Base-by-base conservation (phyloP, 2,329 filamentous ascomycete species). In the Neoarthrinium moseri region DNA sequence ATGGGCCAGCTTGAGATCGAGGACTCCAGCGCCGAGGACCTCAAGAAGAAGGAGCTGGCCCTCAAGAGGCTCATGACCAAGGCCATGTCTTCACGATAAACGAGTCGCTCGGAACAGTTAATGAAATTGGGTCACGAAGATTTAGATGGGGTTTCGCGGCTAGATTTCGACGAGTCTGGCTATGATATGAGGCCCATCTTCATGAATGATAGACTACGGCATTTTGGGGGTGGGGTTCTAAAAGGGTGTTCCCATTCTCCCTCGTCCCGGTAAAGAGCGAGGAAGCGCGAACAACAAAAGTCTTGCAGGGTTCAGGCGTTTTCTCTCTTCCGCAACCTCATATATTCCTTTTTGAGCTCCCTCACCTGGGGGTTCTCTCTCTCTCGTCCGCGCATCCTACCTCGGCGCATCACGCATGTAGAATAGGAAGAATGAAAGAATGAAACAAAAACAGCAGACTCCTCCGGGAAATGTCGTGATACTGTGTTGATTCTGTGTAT, bases 31-130 rank as follows among this genome's bases (percentile, higher is more conserved):
- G 88, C 91, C 51, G 95, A 99, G 62, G 94, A 99, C 69, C 80
- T 99, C 61, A 97, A 95, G 89, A 97, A 97, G 90, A 95, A 96
- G 86, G 94, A 99, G 82, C 80, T 99, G 58, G 91, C 91, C 51
- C 83, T 99, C 56, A 99, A 97, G 90, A 83, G 94, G 66, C 83
- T 95, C 60, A 91, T 99, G 63, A 99, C 94, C 75, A 99, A 97
- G 87, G 91, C 89, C 63, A 95, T 95, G 89, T 85, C 89, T 56
- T 91, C 89, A 66, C 86, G 89, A 74, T 95, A 91, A 84, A 53
- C 54, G 45, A 35, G 43, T 41, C 22, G 32, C 22, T 44, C 6
- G 37, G 17, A 44, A 18, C 21, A 45, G 53, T 61, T 59, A 54
- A 44, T 51, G 49, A 53, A 51, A 54, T 55, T 51, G 36, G 55